phyloP scores from a whole-genome alignment of 306 rosid species.

The Malus sieversii region DNA sequence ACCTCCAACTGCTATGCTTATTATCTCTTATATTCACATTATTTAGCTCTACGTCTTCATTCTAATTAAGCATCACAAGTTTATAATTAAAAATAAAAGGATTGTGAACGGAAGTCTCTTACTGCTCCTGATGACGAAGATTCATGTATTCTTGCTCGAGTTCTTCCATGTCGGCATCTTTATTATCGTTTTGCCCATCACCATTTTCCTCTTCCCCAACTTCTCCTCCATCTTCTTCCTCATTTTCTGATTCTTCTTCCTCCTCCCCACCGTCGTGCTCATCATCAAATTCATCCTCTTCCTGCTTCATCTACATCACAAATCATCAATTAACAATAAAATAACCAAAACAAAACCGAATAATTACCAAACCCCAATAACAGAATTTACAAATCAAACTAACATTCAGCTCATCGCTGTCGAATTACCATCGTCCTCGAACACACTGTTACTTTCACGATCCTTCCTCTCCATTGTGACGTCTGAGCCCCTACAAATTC shows the following conservation, averaged over 20 bases:
- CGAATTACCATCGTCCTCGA: no score
- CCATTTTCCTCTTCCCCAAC: conserved; percentile 17
- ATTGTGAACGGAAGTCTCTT: conserved; percentile 19
- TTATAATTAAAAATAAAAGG: background rate
- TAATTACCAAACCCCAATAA: no score
- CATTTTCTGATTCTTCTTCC: background rate
- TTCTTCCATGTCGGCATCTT: conserved; percentile 64
- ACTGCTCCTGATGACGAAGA: conserved; percentile 66
- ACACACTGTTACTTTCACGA: no score
- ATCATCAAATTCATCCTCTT: conserved; percentile 10
- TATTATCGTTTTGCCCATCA: conserved; percentile 7
- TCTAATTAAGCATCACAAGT: background rate
- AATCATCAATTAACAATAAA: conserved; percentile 6
- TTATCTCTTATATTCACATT: background rate
- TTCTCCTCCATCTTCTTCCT: conserved; percentile 27
- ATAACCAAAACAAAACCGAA: background rate
- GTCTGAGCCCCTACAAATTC: no score
- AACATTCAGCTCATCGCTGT: no score
- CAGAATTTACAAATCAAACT: no score
- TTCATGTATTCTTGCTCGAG: conserved; percentile 66
- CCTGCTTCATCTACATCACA: conserved; percentile 22
- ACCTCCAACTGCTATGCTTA: background rate
- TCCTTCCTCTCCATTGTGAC: no score
- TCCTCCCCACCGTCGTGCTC: no score
- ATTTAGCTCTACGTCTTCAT: no score